A percentile compares a stretch with the other conserved stretches of the same genome.
phyloP scores from a whole-genome alignment of 106 monocot genomes.

The Allium cepa region DNA sequence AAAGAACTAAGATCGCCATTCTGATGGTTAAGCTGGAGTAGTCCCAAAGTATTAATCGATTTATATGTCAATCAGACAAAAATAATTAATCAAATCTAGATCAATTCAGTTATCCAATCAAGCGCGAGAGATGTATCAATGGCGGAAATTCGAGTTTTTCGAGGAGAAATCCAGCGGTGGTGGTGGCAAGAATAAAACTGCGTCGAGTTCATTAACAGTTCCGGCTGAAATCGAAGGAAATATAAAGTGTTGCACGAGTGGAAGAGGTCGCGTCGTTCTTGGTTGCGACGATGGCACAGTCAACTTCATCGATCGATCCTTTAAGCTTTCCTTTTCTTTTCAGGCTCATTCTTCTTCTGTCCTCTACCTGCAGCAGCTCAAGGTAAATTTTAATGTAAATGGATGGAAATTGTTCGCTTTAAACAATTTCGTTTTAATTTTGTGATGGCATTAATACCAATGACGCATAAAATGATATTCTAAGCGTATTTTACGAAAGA shows the following conservation, averaged over 20 bases:
- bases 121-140: conserved; percentile 29
- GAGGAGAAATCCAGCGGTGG: conserved; percentile 74
- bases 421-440: no score
- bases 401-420: no score
- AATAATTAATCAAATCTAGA: no score
- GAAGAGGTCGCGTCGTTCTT: conserved; percentile 59
- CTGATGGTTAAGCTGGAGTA: no score
- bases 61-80: no score
- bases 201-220: conserved; percentile 3
- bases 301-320: conserved; percentile 64
- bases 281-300: conserved; percentile 81
- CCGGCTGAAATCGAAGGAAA: conserved; percentile 46
- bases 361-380: conserved; percentile 84
- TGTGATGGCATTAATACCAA: no score
- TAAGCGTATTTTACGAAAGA: no score
- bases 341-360: conserved; percentile 68
- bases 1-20: no score
- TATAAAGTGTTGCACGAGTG: conserved; percentile 65
- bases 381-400: conserved; percentile 27
- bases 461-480: no score
- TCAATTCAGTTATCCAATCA: no score
- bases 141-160: conserved; percentile 93
- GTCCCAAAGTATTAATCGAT: no score
- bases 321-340: conserved; percentile 64
- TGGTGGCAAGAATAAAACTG: conserved; percentile 13